Base-by-base conservation (phyloP, 2,329 filamentous ascomycete genomes). In the Fusarium tanahbumbuense region DNA sequence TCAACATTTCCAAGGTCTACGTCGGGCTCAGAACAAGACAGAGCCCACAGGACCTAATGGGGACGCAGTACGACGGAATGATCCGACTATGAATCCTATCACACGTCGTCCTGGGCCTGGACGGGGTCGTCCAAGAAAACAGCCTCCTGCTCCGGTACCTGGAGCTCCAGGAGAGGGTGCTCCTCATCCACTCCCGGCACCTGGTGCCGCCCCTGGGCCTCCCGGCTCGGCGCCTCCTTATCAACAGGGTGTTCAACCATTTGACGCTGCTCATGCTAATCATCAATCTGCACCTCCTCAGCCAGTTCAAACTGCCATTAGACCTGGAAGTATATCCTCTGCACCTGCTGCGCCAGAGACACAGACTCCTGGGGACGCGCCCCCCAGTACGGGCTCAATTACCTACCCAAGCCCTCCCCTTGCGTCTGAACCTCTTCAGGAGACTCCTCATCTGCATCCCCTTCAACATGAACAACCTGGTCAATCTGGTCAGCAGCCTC, bases 1-100 rank as follows among this genome's bases (percentile, higher is more conserved):
- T 40, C 87, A 89, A 81, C 87, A 89, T 73, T 89, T 89, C 60
- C 87, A 89, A 73, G 86, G 87, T 28, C 82, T 89, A 20, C 82
- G 87, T 27, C 80, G 87, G 44, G 83, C 85, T 23, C 85, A 88
- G 72, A 84, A 86, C 70, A 88, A 88, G 73, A 75, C 80, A 20
- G 86, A 87, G 20, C 56, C 78, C 8, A 81, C 79, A 62, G 79
- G 81, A 11, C 59, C 75, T 23, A 47, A 67, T 27, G 63, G 73
- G 12, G 81, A 84, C 22, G 79, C 65, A 44, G 69, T 81, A 23
- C 77, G 80, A 44, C 83, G 79, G 61, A 42, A 79, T 57, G 87
- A 89, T 71, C 87, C 87, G 11, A 84, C 83, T 1, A 56, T 80
- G 67, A 88, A 89, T 60, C 87, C 87, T 53, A 88, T 89, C 71